Base-by-base conservation (phyloP, 1,284 basidiomycete species). In the Rhodotorula sp. region DNA sequence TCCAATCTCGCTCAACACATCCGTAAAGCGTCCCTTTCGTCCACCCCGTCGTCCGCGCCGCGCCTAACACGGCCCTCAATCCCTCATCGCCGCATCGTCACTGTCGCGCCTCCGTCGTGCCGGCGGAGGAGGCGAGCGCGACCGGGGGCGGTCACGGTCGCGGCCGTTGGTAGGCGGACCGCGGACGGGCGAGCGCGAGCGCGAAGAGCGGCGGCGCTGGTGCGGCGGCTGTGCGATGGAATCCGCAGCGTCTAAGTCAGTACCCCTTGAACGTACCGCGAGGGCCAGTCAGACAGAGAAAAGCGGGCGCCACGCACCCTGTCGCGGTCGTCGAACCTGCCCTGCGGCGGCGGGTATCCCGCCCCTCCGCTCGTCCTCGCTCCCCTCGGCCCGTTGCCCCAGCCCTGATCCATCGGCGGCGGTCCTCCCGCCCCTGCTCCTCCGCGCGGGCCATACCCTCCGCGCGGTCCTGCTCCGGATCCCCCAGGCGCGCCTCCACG, bases 101-200 rank as follows among this genome's bases (percentile, higher is more conserved):
- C 41, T 44, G n/a, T 13, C 17, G 17, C 27, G 19, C 25, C 21
- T 17, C 9, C 55, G 34, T n/a, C 54, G 54, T 34, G 34, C 13
- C 10, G 34, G 56, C 2, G 56, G 57, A 13, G 13, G 49, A 1
- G 64, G 57, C 5, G 56, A 59, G 17, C 50, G 60, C n/a, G 61
- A 66, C 1, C 50, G 55, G 7, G 50, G 46, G 13, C 61, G 69
- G 53, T 62, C 27, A 10, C 44, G 49, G 44, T 58, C 34, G 25
- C 13, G 19, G 7, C 57, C 58, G 45, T 34, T 34, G 16, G 44
- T 34, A 34, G 34, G 27, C 7, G 46, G 46, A 10, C n/a, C 9
- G 25, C 45, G 64, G 21, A 7, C 59, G 13, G 70, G 70, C 7
- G 70, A 72, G 14, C 56, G 59, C 19, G 70, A 72, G 7, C 70